phyloP scores from a whole-genome alignment of 129 eudicot genomes.

The Pseudognaphalium luteoalbum region DNA sequence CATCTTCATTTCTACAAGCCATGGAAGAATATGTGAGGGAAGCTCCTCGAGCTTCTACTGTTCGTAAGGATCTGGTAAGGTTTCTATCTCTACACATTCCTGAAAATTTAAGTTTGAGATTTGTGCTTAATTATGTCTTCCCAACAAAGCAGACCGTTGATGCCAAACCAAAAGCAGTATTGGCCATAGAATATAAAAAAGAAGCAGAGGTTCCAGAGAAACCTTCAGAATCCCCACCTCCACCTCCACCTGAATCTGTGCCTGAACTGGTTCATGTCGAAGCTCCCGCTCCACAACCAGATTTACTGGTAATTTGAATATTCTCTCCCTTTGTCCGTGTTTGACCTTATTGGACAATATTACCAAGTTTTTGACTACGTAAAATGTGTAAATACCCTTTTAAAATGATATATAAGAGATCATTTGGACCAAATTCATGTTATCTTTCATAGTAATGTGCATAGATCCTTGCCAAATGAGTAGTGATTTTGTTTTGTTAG shows the following conservation, averaged over 20 bases:
- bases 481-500: constrained; percentile 37
- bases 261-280: constrained; percentile 63
- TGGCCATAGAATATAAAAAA: constrained; percentile 37
- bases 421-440: constrained; percentile 14
- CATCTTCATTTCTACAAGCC: constrained; percentile 56
- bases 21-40: constrained; percentile 74
- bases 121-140: constrained; percentile 16
- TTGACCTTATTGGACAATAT: constrained; percentile 44
- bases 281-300: constrained; percentile 68
- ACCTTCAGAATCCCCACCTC: constrained; percentile 40
- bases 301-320: constrained; percentile 61
- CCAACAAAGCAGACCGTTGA: constrained; percentile 34
- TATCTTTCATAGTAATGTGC: not conserved
- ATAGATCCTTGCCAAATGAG: not conserved
- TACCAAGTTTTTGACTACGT: constrained; percentile 2
- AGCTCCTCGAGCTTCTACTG: constrained; percentile 61
- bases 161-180: constrained; percentile 34
- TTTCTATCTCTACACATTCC: constrained; percentile 8
- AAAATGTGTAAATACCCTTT: not conserved
- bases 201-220: constrained; percentile 40
- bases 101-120: not conserved
- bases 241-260: constrained; percentile 47
- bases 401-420: constrained; percentile 12
- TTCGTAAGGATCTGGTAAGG: constrained; percentile 32
- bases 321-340: not conserved